Conservation (phyloP, 768 basidiomycete genomes). For the Scleroderma citrinum region DNA sequence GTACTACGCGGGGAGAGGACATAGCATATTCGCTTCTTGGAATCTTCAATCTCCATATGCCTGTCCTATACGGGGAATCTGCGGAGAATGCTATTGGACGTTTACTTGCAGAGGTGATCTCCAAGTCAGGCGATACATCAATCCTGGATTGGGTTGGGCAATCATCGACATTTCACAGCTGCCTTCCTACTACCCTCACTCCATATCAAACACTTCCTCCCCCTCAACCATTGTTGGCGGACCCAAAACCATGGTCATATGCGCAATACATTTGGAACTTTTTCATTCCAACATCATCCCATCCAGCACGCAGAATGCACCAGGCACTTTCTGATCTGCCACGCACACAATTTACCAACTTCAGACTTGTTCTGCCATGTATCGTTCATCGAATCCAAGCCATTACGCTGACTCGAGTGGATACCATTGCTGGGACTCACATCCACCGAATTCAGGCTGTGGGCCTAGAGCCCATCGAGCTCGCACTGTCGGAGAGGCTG, state of each 20-base stretch:
- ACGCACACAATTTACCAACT: not conserved
- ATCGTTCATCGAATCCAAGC: not conserved
- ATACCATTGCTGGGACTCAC: not conserved
- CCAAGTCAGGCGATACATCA: not conserved
- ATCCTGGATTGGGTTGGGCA: constrained; percentile 10
- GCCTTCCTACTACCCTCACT: not conserved
- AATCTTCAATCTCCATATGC: constrained; percentile 5
- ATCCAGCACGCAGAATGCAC: constrained; percentile 8
- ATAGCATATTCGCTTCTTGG: constrained; percentile 1
- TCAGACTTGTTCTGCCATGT: not conserved
- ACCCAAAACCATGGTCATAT: not conserved
- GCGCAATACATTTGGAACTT: too few relatives aligned
- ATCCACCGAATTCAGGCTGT: not conserved
- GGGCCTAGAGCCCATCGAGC: not conserved
- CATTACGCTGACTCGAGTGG: not conserved
- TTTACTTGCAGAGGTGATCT: constrained; percentile 4
- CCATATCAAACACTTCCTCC: not conserved
- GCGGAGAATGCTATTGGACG: constrained; percentile 4
- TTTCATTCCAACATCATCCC: not conserved
- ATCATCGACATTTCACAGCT: constrained; percentile 4
- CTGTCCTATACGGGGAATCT: constrained; percentile 18
- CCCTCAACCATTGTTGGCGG: too few relatives aligned
- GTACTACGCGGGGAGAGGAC: not conserved
- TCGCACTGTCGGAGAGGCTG: not conserved
- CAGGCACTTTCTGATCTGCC: not conserved